Evolutionary conservation across 208 protist genomes (phyloP).

Genomic region (Acanthamoeba comandoni): DNA sequence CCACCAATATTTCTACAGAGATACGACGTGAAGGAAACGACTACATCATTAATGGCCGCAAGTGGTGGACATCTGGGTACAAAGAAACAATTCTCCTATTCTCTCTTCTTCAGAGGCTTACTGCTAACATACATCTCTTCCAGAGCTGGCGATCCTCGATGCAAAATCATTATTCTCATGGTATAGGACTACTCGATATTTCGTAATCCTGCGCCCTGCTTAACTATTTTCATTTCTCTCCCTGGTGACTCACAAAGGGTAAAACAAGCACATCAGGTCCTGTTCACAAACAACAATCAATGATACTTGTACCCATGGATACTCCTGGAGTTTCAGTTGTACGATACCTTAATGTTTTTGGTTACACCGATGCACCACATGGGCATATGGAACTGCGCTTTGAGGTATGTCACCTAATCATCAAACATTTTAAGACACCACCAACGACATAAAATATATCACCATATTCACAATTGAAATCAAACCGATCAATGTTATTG

Average conservation of each 20-base stretch:
- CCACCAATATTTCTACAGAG: slow-evolving; percentile 82
- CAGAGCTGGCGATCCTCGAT: slow-evolving; percentile 27
- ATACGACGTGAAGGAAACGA: slow-evolving; percentile 82
- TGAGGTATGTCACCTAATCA: slow-evolving; percentile 9
- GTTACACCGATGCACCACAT: slow-evolving; percentile 89
- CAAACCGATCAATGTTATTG: too few relatives aligned
- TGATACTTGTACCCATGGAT: slow-evolving; percentile 91
- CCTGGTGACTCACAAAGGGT: slow-evolving; percentile 87
- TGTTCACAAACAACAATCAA: slow-evolving; percentile 88
- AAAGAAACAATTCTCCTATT: too few relatives aligned
- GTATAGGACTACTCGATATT: background rate
- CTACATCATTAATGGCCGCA: slow-evolving; percentile 90
- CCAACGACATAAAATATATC: too few relatives aligned
- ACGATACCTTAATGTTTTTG: slow-evolving; percentile 87
- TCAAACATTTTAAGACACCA: too few relatives aligned
- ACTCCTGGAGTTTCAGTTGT: slow-evolving; percentile 73
- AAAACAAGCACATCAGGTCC: slow-evolving; percentile 79
- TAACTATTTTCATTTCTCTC: too few relatives aligned
- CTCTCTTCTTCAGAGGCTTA: too few relatives aligned
- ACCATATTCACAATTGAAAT: too few relatives aligned
- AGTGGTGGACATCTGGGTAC: slow-evolving; percentile 89
- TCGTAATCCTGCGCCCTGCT: too few relatives aligned
- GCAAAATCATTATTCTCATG: slow-evolving; percentile 72
- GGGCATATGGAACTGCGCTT: slow-evolving; percentile 86
- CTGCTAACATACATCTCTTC: too few relatives aligned